phyloP scores from a whole-genome alignment of 257 asterid species.

The Penstemon newberryi region DNA sequence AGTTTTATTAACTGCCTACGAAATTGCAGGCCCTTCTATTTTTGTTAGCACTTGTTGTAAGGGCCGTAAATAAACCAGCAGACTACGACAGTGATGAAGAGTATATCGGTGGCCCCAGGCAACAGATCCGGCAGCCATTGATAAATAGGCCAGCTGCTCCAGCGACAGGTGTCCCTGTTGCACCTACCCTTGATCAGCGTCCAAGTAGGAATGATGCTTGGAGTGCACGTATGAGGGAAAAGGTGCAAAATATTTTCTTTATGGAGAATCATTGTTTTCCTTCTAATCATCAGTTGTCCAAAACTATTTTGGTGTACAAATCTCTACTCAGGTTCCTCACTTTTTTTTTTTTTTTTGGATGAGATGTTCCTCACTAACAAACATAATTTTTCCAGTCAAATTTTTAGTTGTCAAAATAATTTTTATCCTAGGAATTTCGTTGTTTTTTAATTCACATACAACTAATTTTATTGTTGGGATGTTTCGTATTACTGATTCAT shows the following conservation, averaged over 20 bases:
- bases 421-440: no score
- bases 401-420: no score
- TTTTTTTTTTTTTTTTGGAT: no score
- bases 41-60: slow-evolving; percentile 82
- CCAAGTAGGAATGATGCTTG: slow-evolving; percentile 96
- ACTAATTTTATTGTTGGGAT: no score
- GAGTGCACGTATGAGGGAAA: slow-evolving; percentile 98
- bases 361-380: no score
- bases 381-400: no score
- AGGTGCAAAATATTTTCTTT: slow-evolving; percentile 42
- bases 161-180: slow-evolving; percentile 71
- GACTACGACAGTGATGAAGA: slow-evolving; percentile 97
- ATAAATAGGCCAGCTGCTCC: slow-evolving; percentile 66
- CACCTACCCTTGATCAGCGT: slow-evolving; percentile 77
- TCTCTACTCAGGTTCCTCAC: no score
- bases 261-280: background rate
- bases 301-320: no score
- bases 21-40: slow-evolving; percentile 83
- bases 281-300: no score
- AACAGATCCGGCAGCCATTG: slow-evolving; percentile 86
- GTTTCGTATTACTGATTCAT: no score
- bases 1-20: slow-evolving; percentile 11
- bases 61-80: slow-evolving; percentile 87
- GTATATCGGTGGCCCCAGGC: slow-evolving; percentile 73
- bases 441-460: no score